Conservation (phyloP, 176 grass and related monocot genomes). For the Leersia perrieri region DNA sequence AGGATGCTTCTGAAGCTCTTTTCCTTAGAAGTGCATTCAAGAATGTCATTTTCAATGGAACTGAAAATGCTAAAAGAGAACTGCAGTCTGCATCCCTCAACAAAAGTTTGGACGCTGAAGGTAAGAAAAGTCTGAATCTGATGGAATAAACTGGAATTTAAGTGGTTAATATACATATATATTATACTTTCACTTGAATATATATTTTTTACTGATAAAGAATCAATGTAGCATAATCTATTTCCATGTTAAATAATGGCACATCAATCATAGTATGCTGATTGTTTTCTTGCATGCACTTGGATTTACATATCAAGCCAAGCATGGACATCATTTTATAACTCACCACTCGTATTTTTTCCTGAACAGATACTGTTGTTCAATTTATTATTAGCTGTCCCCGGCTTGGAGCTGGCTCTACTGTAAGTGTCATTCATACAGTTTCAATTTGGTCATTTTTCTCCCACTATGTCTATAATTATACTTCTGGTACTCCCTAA, state of each 20-base stretch:
- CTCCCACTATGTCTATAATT: background rate
- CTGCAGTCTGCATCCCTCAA: conserved; percentile 20
- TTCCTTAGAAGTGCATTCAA: conserved; percentile 86
- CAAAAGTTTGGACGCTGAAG: conserved; percentile 61
- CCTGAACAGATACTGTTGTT: conserved; percentile 63
- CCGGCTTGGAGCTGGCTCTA: conserved; percentile 49
- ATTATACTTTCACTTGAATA: background rate
- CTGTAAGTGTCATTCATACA: conserved; percentile 55
- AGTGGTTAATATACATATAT: background rate
- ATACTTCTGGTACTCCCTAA: conserved; percentile 20
- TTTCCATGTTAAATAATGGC: conserved; percentile 22
- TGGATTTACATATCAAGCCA: background rate
- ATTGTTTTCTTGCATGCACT: background rate
- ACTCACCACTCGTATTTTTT: conserved; percentile 22
- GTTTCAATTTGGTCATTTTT: conserved; percentile 7
- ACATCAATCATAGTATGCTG: background rate
- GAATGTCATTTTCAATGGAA: conserved; percentile 64
- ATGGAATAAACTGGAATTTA: background rate
- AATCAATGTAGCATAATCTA: background rate
- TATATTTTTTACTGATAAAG: background rate
- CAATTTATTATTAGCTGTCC: conserved; percentile 88
- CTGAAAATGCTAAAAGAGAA: conserved; percentile 49
- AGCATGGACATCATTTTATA: background rate
- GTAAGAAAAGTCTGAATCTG: conserved; percentile 15
- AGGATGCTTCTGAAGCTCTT: conserved; percentile 93